phyloP scores from a whole-genome alignment of 1,284 basidiomycete genomes.

The Fomitopsis pinicola region DNA sequence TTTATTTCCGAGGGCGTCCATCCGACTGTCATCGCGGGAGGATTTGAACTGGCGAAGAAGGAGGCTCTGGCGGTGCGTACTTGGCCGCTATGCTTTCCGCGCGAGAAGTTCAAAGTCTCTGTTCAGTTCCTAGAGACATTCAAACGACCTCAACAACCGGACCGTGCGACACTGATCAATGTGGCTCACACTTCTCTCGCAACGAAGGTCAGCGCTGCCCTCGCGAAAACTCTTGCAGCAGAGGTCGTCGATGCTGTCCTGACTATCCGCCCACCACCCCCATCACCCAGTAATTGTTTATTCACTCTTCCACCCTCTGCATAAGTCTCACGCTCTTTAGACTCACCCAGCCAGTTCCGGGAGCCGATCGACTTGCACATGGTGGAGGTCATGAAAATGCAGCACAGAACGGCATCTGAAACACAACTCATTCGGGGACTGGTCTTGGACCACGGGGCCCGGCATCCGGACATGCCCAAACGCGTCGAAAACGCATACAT shows the following conservation, averaged over 20 bases:
- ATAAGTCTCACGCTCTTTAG: constrained; percentile 30
- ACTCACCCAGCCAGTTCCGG: constrained; percentile 60
- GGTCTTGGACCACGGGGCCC: constrained; percentile 92
- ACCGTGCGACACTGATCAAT: constrained; percentile 88
- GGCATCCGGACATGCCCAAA: constrained; percentile 99
- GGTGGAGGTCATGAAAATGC: constrained; percentile 99
- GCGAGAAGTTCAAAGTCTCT: not conserved
- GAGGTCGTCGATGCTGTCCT: constrained; percentile 96
- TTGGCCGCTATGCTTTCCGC: not conserved
- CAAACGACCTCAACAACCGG: constrained; percentile 72
- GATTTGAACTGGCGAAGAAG: constrained; percentile 97
- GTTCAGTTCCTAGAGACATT: constrained; percentile 88
- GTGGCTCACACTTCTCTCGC: constrained; percentile 94
- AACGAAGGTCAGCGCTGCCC: constrained; percentile 83
- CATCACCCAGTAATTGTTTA: constrained; percentile 43
- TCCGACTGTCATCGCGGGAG: constrained; percentile 93
- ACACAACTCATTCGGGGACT: constrained; percentile 96
- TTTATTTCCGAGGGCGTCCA: constrained; percentile 99
- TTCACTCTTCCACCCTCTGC: not conserved
- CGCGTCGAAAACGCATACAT: constrained; percentile 96
- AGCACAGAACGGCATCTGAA: constrained; percentile 96
- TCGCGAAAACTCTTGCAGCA: constrained; percentile 88
- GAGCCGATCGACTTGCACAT: constrained; percentile 98
- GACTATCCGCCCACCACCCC: constrained; percentile 75
- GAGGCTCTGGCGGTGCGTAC: constrained; percentile 77